These are phyloP conservation scores for Alnus rubra DNA, from an alignment of 306 rosid species.

Conservation along the genomic window DNA sequence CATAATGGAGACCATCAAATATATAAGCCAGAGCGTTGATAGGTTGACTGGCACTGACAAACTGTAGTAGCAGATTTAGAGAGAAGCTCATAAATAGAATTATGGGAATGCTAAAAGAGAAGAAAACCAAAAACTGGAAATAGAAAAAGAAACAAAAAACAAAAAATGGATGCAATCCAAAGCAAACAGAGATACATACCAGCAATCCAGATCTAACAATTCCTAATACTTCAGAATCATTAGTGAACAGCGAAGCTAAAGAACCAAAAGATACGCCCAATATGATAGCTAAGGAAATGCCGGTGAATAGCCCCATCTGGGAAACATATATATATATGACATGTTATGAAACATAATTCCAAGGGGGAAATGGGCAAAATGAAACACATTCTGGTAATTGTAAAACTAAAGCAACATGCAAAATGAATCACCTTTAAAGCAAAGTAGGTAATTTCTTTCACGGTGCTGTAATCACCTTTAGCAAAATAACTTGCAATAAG, in stretches of 20 bases:
- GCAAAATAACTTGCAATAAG: slow-evolving; percentile 83
- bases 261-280: slow-evolving; percentile 80
- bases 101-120: neutral
- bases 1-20: slow-evolving; percentile 93
- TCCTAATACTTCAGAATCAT: slow-evolving; percentile 69
- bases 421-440: slow-evolving; percentile 52
- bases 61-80: slow-evolving; percentile 47
- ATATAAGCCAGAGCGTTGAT: slow-evolving; percentile 80
- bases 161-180: neutral
- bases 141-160: slow-evolving; percentile 9
- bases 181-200: slow-evolving; percentile 55
- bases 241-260: slow-evolving; percentile 75
- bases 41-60: slow-evolving; percentile 93
- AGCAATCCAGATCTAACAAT: slow-evolving; percentile 66
- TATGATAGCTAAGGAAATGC: slow-evolving; percentile 65
- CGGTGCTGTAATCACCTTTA: slow-evolving; percentile 69
- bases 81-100: slow-evolving; percentile 6
- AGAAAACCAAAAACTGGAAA: neutral
- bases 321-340: slow-evolving; percentile 23
- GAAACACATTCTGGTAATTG: neutral
- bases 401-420: neutral
- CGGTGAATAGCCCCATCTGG: slow-evolving; percentile 76
- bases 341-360: neutral
- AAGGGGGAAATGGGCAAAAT: neutral
- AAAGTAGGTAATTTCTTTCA: slow-evolving; percentile 70